phyloP scores from a whole-genome alignment of 1,284 basidiomycete species.

The Pseudozyma tsukubaensis region DNA sequence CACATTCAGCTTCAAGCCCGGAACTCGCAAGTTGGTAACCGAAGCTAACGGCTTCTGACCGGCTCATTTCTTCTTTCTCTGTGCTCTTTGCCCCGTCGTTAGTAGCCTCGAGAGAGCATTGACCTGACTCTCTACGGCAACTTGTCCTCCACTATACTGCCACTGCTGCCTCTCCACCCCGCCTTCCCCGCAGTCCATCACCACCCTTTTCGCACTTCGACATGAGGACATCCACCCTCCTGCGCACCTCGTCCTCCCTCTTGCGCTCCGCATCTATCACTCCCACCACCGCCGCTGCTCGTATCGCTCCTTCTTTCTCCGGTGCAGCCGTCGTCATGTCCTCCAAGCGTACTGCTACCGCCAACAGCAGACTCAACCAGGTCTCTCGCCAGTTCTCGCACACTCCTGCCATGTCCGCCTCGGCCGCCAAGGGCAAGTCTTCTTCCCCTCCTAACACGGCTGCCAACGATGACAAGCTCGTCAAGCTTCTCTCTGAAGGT shows the following conservation, averaged over 20 bases:
- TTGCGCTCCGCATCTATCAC: constrained; percentile 14
- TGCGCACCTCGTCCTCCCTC: constrained; percentile 32
- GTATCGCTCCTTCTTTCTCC: not conserved
- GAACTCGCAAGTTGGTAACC: constrained; percentile 16
- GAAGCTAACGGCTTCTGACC: constrained; percentile 11
- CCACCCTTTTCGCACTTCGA: constrained; percentile 6
- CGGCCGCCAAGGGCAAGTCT: constrained; percentile 13
- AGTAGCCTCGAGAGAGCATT: too few relatives aligned
- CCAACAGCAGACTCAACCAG: constrained; percentile 36
- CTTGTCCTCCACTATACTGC: constrained; percentile 3
- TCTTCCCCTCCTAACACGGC: not conserved
- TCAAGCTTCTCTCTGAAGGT: constrained; percentile 53
- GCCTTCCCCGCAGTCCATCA: constrained; percentile 2
- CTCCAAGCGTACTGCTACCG: constrained; percentile 20
- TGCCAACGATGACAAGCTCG: constrained; percentile 30
- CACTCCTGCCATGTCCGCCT: constrained; percentile 19
- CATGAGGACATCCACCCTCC: constrained; percentile 40
- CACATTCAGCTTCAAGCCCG: constrained; percentile 4
- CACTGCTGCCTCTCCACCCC: constrained; percentile 3
- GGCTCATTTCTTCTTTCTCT: constrained; percentile 4
- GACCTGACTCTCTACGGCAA: too few relatives aligned
- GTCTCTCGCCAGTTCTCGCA: constrained; percentile 40
- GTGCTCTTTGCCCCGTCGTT: constrained; percentile 14
- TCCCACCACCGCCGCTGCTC: not conserved
- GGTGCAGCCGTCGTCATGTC: constrained; percentile 15